Percentiles rank a stretch among this genome's conserved stretches.
Evolutionary conservation across 73 alveolate genomes (phyloP).

Genomic region (Paramecium primaurelia): DNA sequence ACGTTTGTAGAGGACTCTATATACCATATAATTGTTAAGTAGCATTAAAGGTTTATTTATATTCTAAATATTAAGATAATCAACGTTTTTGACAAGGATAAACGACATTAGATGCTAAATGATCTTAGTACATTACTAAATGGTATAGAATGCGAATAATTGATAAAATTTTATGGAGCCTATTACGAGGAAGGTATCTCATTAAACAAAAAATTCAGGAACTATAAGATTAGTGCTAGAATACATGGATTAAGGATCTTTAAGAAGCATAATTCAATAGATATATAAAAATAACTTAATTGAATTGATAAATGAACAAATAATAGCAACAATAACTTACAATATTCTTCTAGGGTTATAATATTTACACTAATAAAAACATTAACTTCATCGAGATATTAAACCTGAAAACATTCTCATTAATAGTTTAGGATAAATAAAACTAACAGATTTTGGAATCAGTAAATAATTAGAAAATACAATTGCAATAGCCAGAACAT

Average conservation of each 20-base stretch:
- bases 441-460: conserved; percentile 89
- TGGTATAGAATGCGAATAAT: conserved; percentile 44
- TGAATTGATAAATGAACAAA: conserved; percentile 69
- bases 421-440: conserved; percentile 68
- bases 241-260: conserved; percentile 82
- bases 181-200: conserved; percentile 82
- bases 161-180: conserved; percentile 79
- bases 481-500: conserved; percentile 66
- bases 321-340: conserved; percentile 68
- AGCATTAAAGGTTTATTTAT: conserved; percentile 59
- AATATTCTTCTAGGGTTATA: conserved; percentile 72
- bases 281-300: conserved; percentile 35
- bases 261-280: conserved; percentile 62
- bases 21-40: conserved; percentile 57
- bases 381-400: conserved; percentile 80
- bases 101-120: conserved; percentile 70
- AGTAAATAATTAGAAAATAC: conserved; percentile 75
- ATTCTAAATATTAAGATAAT: conserved; percentile 36
- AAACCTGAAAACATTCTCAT: conserved; percentile 79
- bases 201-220: conserved; percentile 7
- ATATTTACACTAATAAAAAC: conserved; percentile 69
- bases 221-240: conserved; percentile 69
- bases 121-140: conserved; percentile 56
- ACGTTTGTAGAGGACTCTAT: conserved; percentile 67
- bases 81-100: conserved; percentile 70